phyloP scores from a whole-genome alignment of 495 filamentous ascomycete genomes.

The Durotheca rogersii region DNA sequence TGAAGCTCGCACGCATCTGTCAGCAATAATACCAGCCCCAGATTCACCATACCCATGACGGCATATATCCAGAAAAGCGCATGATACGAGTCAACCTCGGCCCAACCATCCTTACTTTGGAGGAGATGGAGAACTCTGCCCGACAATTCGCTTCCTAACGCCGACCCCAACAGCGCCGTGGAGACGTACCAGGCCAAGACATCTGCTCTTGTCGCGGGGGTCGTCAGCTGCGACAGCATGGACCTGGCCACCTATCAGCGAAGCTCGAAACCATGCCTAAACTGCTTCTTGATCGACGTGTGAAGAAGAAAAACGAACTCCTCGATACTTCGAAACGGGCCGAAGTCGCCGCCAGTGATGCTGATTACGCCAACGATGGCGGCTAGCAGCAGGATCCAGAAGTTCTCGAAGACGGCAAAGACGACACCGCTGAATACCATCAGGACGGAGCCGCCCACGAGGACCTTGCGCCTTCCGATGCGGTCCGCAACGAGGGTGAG shows the following conservation, averaged over 20 bases:
- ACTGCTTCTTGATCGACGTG: background rate
- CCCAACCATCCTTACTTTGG: constrained; percentile 51
- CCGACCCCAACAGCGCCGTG: constrained; percentile 61
- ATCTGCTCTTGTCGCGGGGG: constrained; percentile 61
- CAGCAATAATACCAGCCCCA: constrained; percentile 58
- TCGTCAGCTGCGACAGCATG: constrained; percentile 71
- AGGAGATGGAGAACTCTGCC: constrained; percentile 65
- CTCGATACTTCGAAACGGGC: constrained; percentile 82
- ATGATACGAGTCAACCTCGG: constrained; percentile 61
- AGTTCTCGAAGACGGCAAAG: constrained; percentile 69
- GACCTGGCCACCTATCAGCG: constrained; percentile 41
- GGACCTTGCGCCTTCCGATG: constrained; percentile 66
- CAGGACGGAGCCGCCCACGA: constrained; percentile 65
- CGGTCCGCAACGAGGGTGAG: constrained; percentile 75
- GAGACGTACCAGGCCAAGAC: constrained; percentile 78
- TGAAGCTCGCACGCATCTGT: constrained; percentile 62
- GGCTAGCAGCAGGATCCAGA: constrained; percentile 70
- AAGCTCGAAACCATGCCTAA: background rate
- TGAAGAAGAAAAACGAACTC: constrained; percentile 49
- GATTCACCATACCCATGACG: constrained; percentile 65
- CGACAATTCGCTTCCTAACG: constrained; percentile 63
- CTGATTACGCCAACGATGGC: constrained; percentile 82
- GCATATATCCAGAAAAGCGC: constrained; percentile 71
- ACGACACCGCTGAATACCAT: constrained; percentile 68
- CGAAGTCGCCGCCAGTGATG: constrained; percentile 77